Evolutionary conservation across 805 yeast species (phyloP), one percentile per base, ranked within the genome.

Genomic region (Starmerella floricola): DNA sequence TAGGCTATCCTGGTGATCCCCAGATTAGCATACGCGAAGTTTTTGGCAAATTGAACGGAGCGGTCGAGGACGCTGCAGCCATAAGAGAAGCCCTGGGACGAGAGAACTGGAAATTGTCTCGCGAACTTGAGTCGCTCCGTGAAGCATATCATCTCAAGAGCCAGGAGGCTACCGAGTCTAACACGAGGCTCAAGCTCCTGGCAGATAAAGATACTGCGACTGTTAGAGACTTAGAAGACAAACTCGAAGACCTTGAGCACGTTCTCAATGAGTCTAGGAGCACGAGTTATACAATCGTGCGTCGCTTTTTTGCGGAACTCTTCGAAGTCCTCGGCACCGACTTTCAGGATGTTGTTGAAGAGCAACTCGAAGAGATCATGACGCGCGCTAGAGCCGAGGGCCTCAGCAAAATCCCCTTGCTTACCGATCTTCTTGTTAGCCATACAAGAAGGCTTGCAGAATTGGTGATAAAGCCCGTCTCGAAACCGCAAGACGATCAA

Each of bases 321-420:
- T 44, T 46, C 34, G 51, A 42, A 4, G 45, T 46, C 17, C 34
- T 53, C 45, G 55, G 55, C 3, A 30, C 42, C 10, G 52, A 53
- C 20, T 51, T 49, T 41, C 46, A 44, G 20, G 45, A 40, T 3
- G 31, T 23, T 8, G 42, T 45, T 24, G 52, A 53, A 29, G 15
- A 12, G 3, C 45, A 46, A 36, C 46, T 53, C 28, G 43, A 40
- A 12, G 40, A 35, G 8, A 48, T 53, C 15, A 45, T 53, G n/a
- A 42, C 39, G 15, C 39, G 37, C 18, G 36, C 49, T 8, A 35
- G 38, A 32, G 20, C 17, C 13, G 41, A 44, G 18, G 29, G 39
- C 2, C 38, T 35, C 24, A 39, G 48, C 33, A 54, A 54, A 34
- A 43, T 51, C 13, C 57, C 57, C 26, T 24, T 48, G 29, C 41